Base-by-base conservation (phyloP, 1,284 basidiomycete species). In the Marasmius oreades region DNA sequence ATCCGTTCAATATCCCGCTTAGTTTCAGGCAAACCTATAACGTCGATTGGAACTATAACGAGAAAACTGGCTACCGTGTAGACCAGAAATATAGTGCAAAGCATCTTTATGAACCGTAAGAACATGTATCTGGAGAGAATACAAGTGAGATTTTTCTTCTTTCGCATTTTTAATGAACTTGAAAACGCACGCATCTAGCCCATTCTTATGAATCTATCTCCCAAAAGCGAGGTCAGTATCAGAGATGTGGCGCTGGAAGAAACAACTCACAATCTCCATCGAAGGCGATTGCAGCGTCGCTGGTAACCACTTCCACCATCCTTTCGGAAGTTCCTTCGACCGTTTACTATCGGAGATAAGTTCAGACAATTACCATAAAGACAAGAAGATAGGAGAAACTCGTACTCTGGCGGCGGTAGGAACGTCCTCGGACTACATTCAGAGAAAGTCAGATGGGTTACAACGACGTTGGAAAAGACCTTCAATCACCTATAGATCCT, bases 21-120 rank as follows among this genome's bases (percentile, higher is more conserved):
- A 63, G 56, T 62, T 51, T 56, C 66, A 8, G 73, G 69, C 1
- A 82, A 69, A 14, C 77, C 74, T 7, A 73, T 78, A 10, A 79
- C 70, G 57, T 91, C 80, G 58, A 88, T 74, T 26, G 90, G 87
- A 14, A 86, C 66, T 37, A 88, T 77, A 33, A 87, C 69, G 10
- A 73, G 55, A 73, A 84, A 86, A 2, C 84, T 85, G 14, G 82
- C 39, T 50, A 84, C 20, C 64, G 84, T 87, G 66, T 86, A 85
- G 6, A 84, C 81, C 6, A 83, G 66, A 66, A 91, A 86, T 26
- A 90, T 82, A 65, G 79, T 79, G 59, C 86, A 71, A 64, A 86
- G 75, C 67, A 88, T 77, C 60, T 81, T 79, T 43, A 91, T 71
- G 68, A 86, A 92, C 16, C 79, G 74, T 5, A 81, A 65, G 64